Conservation (phyloP, 257 asterid species). For the Salvia rosmarinus region DNA sequence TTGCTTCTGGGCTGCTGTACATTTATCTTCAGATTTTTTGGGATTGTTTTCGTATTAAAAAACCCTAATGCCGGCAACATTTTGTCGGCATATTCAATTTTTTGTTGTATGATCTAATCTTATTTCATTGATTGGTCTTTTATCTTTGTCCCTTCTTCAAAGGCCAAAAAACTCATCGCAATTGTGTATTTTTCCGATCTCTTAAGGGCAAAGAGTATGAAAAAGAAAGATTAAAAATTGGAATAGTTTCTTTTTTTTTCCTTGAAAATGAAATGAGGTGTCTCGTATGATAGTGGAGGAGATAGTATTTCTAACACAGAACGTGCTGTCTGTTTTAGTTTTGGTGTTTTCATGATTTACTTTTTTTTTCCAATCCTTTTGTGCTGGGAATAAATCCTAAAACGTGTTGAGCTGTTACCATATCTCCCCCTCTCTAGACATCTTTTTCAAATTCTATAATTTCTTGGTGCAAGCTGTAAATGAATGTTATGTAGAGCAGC, state of each 20-base stretch:
- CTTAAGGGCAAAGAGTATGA: not conserved
- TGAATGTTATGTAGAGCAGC: slow-evolving; percentile 33
- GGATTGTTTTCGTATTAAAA: not conserved
- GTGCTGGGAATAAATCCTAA: slow-evolving; percentile 44
- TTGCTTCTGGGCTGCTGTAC: slow-evolving; percentile 7
- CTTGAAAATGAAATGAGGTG: slow-evolving; percentile 16
- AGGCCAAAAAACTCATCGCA: slow-evolving; percentile 9
- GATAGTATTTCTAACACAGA: slow-evolving; percentile 25
- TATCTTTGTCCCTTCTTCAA: not conserved
- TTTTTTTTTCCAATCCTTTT: slow-evolving; percentile 10
- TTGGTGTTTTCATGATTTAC: slow-evolving; percentile 30
- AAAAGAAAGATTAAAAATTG: not conserved
- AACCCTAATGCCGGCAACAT: slow-evolving; percentile 37
- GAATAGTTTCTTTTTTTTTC: not conserved
- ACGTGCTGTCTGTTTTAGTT: slow-evolving; percentile 31
- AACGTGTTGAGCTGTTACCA: slow-evolving; percentile 69
- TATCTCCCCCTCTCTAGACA: slow-evolving; percentile 17
- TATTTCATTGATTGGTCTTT: slow-evolving; percentile 35
- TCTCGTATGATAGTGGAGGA: slow-evolving; percentile 29
- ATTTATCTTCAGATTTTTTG: not conserved
- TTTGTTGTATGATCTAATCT: slow-evolving; percentile 33
- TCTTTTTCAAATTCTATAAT: slow-evolving; percentile 29
- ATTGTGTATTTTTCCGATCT: not conserved
- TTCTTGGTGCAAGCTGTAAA: slow-evolving; percentile 47
- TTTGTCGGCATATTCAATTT: slow-evolving; percentile 37